These are phyloP conservation scores for Penicillium angulare DNA, from an alignment of 495 filamentous ascomycete species.

Conservation along the genomic window DNA sequence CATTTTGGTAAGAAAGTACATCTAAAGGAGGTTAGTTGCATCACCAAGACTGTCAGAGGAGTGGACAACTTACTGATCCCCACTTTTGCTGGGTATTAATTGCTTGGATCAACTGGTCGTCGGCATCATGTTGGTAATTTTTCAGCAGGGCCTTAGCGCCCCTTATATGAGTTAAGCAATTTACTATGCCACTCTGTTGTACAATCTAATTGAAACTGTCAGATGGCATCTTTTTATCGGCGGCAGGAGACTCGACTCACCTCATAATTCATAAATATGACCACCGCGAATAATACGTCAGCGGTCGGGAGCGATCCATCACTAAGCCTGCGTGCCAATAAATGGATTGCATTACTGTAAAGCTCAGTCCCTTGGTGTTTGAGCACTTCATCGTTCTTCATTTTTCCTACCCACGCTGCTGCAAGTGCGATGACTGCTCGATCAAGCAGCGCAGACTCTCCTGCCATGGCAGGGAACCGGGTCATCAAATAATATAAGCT, in stretches of 20 bases:
- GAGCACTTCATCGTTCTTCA: background rate
- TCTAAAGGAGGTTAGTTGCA: background rate
- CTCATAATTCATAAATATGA: conserved; percentile 5
- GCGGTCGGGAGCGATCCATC: background rate
- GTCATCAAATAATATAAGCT: conserved; percentile 3
- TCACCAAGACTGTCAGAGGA: no score
- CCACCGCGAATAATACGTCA: background rate
- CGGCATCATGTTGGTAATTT: background rate
- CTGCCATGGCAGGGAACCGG: background rate
- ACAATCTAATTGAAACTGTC: background rate
- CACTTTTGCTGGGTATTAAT: background rate
- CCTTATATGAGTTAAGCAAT: background rate
- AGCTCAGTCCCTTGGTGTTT: background rate
- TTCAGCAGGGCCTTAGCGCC: background rate
- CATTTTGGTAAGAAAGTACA: background rate
- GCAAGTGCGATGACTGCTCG: conserved; percentile 1
- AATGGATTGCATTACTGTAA: conserved; percentile 1
- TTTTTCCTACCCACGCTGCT: conserved; percentile 1
- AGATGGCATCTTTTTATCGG: background rate
- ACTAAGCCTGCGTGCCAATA: background rate
- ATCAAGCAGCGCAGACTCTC: conserved; percentile 2
- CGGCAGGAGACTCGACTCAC: background rate
- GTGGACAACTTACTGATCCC: background rate
- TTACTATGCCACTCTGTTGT: background rate
- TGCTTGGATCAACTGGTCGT: background rate